These are phyloP conservation scores for Fusarium sp. DNA, from an alignment of 2,329 filamentous ascomycete genomes.

Conservation along the genomic window DNA sequence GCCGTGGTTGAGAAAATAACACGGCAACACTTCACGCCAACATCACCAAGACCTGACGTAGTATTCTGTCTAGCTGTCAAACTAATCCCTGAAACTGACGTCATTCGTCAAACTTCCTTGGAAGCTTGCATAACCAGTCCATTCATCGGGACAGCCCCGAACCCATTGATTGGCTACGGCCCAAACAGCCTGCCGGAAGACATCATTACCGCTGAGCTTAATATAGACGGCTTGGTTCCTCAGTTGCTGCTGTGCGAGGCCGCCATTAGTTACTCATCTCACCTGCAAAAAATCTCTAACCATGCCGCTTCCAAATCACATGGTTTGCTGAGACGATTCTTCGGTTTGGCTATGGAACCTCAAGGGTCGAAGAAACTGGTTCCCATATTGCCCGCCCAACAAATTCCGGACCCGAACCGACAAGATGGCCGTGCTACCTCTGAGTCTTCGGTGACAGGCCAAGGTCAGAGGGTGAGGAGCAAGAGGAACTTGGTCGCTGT, in stretches of 20 bases:
- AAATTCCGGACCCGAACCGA: background rate
- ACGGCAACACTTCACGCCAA: background rate
- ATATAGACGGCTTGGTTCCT: background rate
- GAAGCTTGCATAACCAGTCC: background rate
- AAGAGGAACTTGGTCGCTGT: conserved; percentile 17
- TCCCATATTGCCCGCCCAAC: conserved; percentile 21
- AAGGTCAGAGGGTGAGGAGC: background rate
- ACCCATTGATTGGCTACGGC: background rate
- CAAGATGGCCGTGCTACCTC: background rate
- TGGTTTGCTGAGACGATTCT: background rate
- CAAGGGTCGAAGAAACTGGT: conserved; percentile 11
- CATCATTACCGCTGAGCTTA: background rate
- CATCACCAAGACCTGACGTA: background rate
- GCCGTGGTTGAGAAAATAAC: background rate
- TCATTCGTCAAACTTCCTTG: background rate
- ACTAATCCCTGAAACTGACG: background rate
- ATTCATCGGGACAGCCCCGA: background rate
- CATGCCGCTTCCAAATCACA: background rate
- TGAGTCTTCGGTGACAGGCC: background rate
- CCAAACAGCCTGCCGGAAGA: background rate
- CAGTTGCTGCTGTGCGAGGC: background rate
- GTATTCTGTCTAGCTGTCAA: background rate
- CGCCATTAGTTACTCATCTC: background rate
- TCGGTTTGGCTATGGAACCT: conserved; percentile 11
- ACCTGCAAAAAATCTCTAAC: background rate